Evolutionary conservation across 2,329 filamentous ascomycete genomes (phyloP).

Genomic region (Chrysosphaeria jannelii): DNA sequence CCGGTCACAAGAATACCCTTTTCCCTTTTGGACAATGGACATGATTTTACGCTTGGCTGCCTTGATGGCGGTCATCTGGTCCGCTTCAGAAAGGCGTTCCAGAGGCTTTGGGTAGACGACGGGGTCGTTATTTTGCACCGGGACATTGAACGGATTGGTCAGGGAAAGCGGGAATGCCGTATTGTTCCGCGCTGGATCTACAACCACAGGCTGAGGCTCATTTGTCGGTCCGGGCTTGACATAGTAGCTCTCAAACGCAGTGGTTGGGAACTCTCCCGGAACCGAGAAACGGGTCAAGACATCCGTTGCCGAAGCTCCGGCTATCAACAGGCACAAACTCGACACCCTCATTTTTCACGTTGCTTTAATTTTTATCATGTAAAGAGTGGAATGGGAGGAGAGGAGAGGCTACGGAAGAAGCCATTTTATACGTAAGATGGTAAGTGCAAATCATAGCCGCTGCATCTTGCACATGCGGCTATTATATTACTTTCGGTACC

Average conservation of each 20-base stretch:
- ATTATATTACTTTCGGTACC: too few species aligned
- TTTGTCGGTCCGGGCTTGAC: constrained; percentile 8
- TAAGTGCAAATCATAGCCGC: too few species aligned
- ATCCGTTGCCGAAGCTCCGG: too few species aligned
- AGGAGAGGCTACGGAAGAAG: too few species aligned
- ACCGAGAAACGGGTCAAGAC: constrained; percentile 12
- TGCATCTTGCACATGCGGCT: too few species aligned
- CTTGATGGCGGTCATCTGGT: constrained; percentile 13
- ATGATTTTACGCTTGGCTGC: constrained; percentile 13
- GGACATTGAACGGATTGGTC: constrained; percentile 21
- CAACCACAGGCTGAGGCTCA: constrained; percentile 12
- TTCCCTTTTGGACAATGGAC: constrained; percentile 9
- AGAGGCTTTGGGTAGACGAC: constrained; percentile 16
- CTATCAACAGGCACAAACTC: too few species aligned
- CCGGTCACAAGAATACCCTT: constrained; percentile 17
- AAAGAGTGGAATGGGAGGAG: not conserved
- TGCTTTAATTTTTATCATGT: too few species aligned
- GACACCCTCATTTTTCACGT: too few species aligned
- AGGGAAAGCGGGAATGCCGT: constrained; percentile 19
- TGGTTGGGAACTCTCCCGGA: constrained; percentile 17
- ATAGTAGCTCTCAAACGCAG: constrained; percentile 19
- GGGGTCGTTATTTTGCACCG: constrained; percentile 16
- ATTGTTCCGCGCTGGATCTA: constrained; percentile 21
- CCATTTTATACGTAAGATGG: too few species aligned
- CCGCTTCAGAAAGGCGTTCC: constrained; percentile 13